Percentiles rank a stretch among this genome's conserved stretches.
These are phyloP conservation scores for Zanthoxylum bungeanum DNA, from an alignment of 345 rosid genomes.

Conservation along the genomic window DNA sequence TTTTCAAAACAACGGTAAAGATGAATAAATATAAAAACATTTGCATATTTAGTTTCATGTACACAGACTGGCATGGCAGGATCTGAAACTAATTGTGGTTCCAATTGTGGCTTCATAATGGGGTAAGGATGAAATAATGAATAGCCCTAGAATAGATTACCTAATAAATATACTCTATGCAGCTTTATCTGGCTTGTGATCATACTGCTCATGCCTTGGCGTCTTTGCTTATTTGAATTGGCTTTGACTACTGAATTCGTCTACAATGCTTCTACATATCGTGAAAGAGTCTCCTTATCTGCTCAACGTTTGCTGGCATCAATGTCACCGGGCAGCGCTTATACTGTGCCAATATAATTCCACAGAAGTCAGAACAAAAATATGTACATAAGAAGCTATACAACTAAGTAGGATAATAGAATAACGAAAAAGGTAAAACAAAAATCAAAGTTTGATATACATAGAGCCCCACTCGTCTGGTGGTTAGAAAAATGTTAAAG, in stretches of 20 bases:
- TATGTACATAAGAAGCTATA: neutral
- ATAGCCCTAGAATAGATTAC: neutral
- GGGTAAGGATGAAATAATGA: neutral
- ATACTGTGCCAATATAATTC: constrained; percentile 46
- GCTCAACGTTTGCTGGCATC: constrained; percentile 73
- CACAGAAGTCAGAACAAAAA: neutral
- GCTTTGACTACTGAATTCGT: neutral
- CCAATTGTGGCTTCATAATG: neutral
- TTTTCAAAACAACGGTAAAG: too few relatives aligned
- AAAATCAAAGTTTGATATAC: neutral
- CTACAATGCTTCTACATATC: constrained; percentile 45
- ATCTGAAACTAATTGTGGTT: neutral
- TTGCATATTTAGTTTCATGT: neutral
- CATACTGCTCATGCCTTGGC: neutral
- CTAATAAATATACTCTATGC: neutral
- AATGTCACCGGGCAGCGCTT: constrained; percentile 88
- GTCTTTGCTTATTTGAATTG: neutral
- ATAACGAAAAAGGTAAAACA: neutral
- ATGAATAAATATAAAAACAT: neutral
- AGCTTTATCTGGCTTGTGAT: neutral
- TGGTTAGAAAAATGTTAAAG: neutral
- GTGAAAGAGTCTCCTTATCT: constrained; percentile 91
- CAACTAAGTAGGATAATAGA: neutral
- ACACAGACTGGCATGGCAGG: neutral
- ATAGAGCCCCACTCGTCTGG: neutral